Evolutionary conservation across 129 eudicot species (phyloP).

Genomic region (Chrysanthemum seticuspe): DNA sequence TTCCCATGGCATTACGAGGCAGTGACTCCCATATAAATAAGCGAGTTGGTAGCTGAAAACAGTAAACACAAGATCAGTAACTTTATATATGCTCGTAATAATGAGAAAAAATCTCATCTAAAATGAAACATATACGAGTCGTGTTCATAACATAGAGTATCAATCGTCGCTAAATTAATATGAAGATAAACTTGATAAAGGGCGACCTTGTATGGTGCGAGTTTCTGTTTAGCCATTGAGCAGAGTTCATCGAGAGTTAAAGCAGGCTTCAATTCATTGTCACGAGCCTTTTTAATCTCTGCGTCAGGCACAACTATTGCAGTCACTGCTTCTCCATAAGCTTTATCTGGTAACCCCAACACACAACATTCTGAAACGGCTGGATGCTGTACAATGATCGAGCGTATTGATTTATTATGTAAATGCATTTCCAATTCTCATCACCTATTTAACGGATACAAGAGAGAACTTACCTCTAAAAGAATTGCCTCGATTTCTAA

Average conservation of each 20-base stretch:
- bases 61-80: constrained; percentile 3
- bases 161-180: no score
- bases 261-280: constrained; percentile 68
- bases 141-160: no score
- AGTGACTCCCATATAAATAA: constrained; percentile 76
- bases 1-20: constrained; percentile 99
- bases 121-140: no score
- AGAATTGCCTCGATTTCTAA: constrained; percentile 95
- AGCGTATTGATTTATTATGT: background rate
- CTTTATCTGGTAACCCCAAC: constrained; percentile 85
- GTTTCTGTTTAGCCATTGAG: constrained; percentile 86
- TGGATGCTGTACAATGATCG: constrained; percentile 63
- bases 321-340: constrained; percentile 82
- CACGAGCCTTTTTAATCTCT: constrained; percentile 49
- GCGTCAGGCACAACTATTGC: constrained; percentile 75
- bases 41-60: constrained; percentile 77
- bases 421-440: background rate
- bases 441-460: background rate
- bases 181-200: background rate
- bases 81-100: background rate
- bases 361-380: constrained; percentile 91
- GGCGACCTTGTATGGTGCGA: constrained; percentile 93
- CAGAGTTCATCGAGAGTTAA: constrained; percentile 72
- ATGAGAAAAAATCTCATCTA: background rate
- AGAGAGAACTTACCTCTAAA: constrained; percentile 56